Base-by-base conservation (phyloP, 2,329 filamentous ascomycete genomes). In the Akanthomyces muscarius region DNA sequence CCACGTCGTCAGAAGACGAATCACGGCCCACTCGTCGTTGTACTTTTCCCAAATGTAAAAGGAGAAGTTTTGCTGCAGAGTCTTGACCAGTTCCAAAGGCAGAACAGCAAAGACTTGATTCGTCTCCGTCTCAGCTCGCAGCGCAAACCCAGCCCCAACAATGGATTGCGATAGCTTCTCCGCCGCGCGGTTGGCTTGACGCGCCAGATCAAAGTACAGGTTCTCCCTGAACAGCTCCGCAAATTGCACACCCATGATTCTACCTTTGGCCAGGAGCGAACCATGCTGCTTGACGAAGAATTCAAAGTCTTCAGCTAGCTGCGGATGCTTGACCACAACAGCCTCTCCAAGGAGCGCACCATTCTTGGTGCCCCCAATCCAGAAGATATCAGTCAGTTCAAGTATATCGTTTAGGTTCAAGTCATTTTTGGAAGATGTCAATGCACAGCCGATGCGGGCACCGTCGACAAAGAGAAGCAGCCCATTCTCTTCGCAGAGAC, bases 311-410 rank as follows among this genome's bases (percentile, higher is more conserved):
- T 76, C 71, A 0, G 80, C 77, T 0, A 83, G 69, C 1, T 61
- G 55, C 0, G 68, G 50, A 33, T 79, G 72, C 56, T 80, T 80
- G 30, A 83, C 77, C 0, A 83, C 75, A 7, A 83, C 77, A 1
- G 80, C 81, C 64, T 83, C 81, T 1, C 81, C 81, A 4, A 83
- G 72, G 4, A 83, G 66, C 0, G 80, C 80, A 1, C 81, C 81
- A 65, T 80, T 80, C 65, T 83, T 83, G 5, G 81, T 83, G 0
- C 81, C 81, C 3, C 81, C 81, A 44, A 83, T 82, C 81, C 81
- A 83, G 71, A 83, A 83, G 23, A 83, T 80, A 61, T 83, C 81
- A 0, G 78, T 80, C 47, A 81, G 66, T 5, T 80, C 76, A 1
- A 81, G 68, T 6, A 83, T 69, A 60, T 83, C 81, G 0, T 67